Base-by-base conservation (phyloP, 2,329 filamentous ascomycete genomes). In the Nothophaeocryptopus gaeumannii region DNA sequence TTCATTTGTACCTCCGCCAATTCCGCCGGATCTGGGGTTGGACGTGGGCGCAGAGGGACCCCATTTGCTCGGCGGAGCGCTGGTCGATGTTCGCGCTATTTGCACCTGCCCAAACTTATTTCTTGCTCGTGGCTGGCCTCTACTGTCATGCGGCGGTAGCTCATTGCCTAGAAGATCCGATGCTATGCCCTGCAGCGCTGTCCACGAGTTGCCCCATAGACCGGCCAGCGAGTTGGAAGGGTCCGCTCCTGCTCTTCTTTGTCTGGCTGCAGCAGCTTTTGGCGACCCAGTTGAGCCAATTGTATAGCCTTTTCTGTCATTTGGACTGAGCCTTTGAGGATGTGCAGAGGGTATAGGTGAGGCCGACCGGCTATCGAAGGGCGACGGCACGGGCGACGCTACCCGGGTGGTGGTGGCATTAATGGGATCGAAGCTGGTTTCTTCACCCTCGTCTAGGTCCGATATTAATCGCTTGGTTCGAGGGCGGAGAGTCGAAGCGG, bases 131-230 rank as follows among this genome's bases (percentile, higher is more conserved):
- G 50, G 36, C 34, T 50, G 54, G 11, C 48, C 42, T 7, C 39
- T 56, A 3, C 46, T 35, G 39, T 58, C 52, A 10, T 51, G 32
- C 8, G 44, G 33, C 32, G 50, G 33, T 11, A 56, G 44, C 36
- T 75, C 74, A 46, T 57, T 73, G 33, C 74, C 73, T 16, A 78
- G 64, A 35, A 78, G 67, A 47, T 74, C 76, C 20, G 73, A 73
- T 8, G 76, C 75, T 40, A 78, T 70, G 45, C 70, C 73, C 54
- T 78, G 74, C 36, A 78, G 62, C 33, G 74, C 67, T 29, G 68
- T 72, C 74, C 74, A 77, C 12, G 74, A 74, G 51, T 67, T 75
- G 10, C 73, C 73, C 69, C 72, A 77, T 36, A 78, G 55, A 10
- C 69, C 71, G 10, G 74, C 71, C 16, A 76, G 56, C n/a, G 66